Evolutionary conservation across 768 basidiomycete genomes (phyloP), one percentile per base, ranked within the genome.

Genomic region (Boletus vinaceobasis): DNA sequence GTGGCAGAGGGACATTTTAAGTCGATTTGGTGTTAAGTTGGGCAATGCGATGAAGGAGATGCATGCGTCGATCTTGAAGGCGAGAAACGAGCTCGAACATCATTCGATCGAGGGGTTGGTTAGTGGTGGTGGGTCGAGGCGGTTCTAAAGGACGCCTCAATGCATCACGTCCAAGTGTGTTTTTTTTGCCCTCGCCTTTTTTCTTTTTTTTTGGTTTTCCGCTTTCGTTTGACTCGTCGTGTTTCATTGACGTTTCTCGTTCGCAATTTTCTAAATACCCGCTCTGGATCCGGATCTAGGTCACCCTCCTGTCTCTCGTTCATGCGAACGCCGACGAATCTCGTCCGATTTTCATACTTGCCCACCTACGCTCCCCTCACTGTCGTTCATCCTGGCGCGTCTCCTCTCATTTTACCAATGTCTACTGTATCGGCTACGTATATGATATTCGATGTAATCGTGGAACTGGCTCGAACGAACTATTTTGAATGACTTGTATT

Each of bases 31-130:
- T 4, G 81, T 83, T 56, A 98, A 97, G 77, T 80, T 99, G 53
- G 93, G 93, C 5, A 88, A 87, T 56, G 87, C 87, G 50, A 98
- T 99, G 93, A 95, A 95, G 79, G 96, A 98, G 73, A 93, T 94
- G 83, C 93, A 98, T 73, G 88, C 93, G 14, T 75, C 87, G 31
- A 94, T 99, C 55, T 72, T 90, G 60, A 97, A 98, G 74, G 92
- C 94, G 50, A 80, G 97, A 63, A 91, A 96, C 68, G 95, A 98
- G 60, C 80, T 99, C 54, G 97, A 98, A 71, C 88, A 92, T 66
- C 93, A 98, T 64, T 93, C 93, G 46, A 96, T 98, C 71, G 95
- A 98, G 67, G 93, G 93, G 0, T 71, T 93, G 51, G 85, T 90
- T 32, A 81, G 83, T 29, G 83, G 83, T 29, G 83, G 81, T 23